These are phyloP conservation scores for Gossypium turneri DNA, from an alignment of 345 rosid species.

Conservation along the genomic window DNA sequence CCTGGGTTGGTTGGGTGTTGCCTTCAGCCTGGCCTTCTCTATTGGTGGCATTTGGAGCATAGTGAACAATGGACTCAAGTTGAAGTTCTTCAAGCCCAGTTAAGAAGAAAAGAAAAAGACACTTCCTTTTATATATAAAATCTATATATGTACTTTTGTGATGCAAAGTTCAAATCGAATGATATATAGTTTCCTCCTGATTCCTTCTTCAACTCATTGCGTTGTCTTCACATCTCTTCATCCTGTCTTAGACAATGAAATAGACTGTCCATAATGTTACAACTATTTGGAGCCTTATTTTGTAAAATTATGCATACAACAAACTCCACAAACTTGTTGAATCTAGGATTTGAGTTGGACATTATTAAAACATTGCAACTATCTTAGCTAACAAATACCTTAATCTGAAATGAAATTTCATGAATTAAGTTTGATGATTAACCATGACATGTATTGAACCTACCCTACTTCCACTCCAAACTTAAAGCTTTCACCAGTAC, in stretches of 20 bases:
- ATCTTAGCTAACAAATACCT: not conserved
- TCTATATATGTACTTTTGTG: not conserved
- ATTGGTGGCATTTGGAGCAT: slow-evolving; percentile 93
- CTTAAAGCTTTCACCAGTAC: not conserved
- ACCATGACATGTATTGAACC: not conserved
- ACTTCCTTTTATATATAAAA: not conserved
- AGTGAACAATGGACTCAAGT: slow-evolving; percentile 77
- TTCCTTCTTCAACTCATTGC: not conserved
- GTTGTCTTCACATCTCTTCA: not conserved
- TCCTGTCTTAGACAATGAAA: not conserved
- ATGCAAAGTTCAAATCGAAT: slow-evolving; percentile 3
- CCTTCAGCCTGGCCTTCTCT: slow-evolving; percentile 86
- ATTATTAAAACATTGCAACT: not conserved
- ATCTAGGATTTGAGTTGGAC: not conserved
- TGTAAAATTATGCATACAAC: no score
- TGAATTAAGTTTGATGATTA: not conserved
- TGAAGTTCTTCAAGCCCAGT: slow-evolving; percentile 85
- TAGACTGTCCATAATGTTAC: not conserved
- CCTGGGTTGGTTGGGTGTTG: slow-evolving; percentile 88
- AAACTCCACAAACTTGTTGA: not conserved
- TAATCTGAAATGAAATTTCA: not conserved
- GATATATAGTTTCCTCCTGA: not conserved
- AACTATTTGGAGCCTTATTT: no score
- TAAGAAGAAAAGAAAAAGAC: slow-evolving; percentile 16
- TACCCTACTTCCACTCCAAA: not conserved